Conservation (phyloP, 257 asterid genomes). For the Striga asiatica region DNA sequence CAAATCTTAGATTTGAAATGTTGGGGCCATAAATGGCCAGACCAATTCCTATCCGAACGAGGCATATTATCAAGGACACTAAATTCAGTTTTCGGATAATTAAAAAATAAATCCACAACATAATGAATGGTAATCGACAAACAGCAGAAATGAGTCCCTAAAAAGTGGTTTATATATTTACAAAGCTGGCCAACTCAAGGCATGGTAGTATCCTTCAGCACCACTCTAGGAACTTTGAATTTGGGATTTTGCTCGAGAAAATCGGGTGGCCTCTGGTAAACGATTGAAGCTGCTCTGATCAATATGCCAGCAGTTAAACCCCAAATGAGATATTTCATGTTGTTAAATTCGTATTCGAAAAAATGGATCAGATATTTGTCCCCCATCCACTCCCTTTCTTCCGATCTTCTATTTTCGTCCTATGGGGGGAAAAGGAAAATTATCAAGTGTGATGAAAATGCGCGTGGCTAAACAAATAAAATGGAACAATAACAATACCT, state of each 20-base stretch:
- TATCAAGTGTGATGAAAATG: background rate
- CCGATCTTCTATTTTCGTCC: constrained; percentile 75
- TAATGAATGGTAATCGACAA: background rate
- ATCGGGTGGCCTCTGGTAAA: constrained; percentile 69
- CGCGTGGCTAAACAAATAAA: background rate
- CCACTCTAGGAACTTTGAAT: background rate
- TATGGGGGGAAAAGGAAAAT: constrained; percentile 14
- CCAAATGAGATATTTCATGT: constrained; percentile 67
- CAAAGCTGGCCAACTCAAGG: background rate
- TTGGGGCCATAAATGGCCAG: no score
- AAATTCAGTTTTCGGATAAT: background rate
- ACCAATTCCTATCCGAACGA: no score
- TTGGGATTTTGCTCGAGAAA: constrained; percentile 37
- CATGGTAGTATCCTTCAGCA: background rate
- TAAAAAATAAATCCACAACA: background rate
- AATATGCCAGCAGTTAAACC: constrained; percentile 90
- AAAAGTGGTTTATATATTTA: background rate
- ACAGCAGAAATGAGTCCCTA: background rate
- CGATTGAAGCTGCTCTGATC: constrained; percentile 85
- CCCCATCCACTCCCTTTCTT: constrained; percentile 83
- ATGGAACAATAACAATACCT: constrained; percentile 29
- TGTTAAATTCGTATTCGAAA: constrained; percentile 48
- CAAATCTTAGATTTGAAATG: no score
- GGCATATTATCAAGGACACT: background rate
- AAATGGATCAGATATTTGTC: constrained; percentile 63